Base-by-base conservation (phyloP, 495 filamentous ascomycete genomes). In the Penicillium cataractarum region DNA sequence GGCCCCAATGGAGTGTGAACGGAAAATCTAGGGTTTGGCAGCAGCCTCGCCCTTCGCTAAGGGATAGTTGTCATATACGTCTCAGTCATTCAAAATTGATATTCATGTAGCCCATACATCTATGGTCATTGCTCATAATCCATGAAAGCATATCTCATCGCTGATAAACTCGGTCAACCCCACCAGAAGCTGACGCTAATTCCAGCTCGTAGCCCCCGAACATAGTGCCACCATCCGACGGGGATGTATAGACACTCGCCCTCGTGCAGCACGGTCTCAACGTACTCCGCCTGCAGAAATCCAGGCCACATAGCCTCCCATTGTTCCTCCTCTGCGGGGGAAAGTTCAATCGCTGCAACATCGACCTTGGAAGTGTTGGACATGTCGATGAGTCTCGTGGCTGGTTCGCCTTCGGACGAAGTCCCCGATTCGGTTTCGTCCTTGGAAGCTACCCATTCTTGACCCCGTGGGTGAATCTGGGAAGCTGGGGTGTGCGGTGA, bases 121-220 rank as follows among this genome's bases (percentile, higher is more conserved):
- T 7, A 2, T 12, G 12, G 19, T 46, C 22, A 19, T 1, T 10
- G 6, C 15, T 40, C 39, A 32, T 58, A 33, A 58, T 33, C 22
- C 57, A 50, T 58, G 19, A 50, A 50, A 13, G 21, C 57, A 35
- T 58, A n/a, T 10, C 32, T 58, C 44, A 26, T 50, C 2, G 10
- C 26, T 22, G 31, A 58, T 33, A 27, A 40, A 17, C 22, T 10
- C 12, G 5, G 17, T 61, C 39, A 72, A 32, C 46, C 89, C 92
- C 93, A 99, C 95, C 95, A 99, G 73, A 97, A 99, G 74, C 92
- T 98, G 37, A 98, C 93, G 70, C 96, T 98, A 64, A 96, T 90
- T 63, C 95, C 97, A 35, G 89, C 89, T 57, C 84, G 90, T 72
- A 97, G 69, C 37, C 91, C 91, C 63, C 90, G 81, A 6, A 99